These are phyloP conservation scores for Vanderwaltozyma polyspora DNA, from an alignment of 805 yeast genomes.

Conservation along the genomic window DNA sequence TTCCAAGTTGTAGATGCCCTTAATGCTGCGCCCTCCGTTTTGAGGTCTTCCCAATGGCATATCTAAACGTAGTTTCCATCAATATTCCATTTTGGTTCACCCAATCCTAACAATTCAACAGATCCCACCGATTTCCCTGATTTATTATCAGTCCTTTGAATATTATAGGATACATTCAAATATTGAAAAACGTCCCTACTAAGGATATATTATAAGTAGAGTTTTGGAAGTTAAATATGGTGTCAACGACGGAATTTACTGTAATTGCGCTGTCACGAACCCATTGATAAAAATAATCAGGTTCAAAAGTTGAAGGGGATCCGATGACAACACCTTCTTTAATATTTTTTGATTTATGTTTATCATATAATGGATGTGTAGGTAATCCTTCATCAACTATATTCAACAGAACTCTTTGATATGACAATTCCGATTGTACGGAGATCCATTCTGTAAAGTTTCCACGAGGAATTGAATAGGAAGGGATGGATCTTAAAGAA, in stretches of 20 bases:
- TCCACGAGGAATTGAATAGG: conserved; percentile 10
- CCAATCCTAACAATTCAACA: conserved; percentile 48
- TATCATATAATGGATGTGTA: too few species aligned
- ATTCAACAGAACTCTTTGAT: conserved; percentile 35
- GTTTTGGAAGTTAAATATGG: conserved; percentile 29
- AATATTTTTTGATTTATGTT: not conserved
- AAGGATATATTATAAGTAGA: conserved; percentile 10
- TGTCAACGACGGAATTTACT: conserved; percentile 48
- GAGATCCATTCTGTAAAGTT: conserved; percentile 37
- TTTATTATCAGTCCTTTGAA: conserved; percentile 60
- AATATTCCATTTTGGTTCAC: conserved; percentile 80
- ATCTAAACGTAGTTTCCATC: conserved; percentile 51
- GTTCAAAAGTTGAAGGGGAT: conserved; percentile 58
- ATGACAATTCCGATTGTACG: conserved; percentile 32
- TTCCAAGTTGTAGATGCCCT: conserved; percentile 54
- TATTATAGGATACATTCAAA: conserved; percentile 40
- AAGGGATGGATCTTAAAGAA: conserved; percentile 7
- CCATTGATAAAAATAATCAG: conserved; percentile 88
- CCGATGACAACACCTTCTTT: conserved; percentile 66
- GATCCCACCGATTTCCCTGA: conserved; percentile 39
- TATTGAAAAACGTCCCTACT: conserved; percentile 41
- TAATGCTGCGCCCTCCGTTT: conserved; percentile 86
- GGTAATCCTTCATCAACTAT: conserved; percentile 36
- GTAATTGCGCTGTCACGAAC: conserved; percentile 81
- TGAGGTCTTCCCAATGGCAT: conserved; percentile 91